Conservation (phyloP, 257 asterid species). For the Solanum rostratum region DNA sequence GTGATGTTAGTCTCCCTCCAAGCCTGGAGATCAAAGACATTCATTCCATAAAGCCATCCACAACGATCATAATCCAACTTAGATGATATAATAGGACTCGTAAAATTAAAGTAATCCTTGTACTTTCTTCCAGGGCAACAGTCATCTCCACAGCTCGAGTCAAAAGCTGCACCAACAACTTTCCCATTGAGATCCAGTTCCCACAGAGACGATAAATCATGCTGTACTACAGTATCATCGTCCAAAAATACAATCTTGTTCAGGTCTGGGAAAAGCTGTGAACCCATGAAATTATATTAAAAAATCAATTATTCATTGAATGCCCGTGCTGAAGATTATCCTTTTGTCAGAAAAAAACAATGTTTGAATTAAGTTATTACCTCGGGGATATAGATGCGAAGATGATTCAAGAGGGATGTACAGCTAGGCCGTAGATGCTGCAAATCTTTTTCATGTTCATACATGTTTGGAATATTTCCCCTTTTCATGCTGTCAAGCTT, state of each 20-base stretch:
- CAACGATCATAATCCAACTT: conserved; percentile 34
- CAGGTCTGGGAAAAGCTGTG: conserved; percentile 81
- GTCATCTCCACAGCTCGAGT: conserved; percentile 46
- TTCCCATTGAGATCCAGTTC: conserved; percentile 67
- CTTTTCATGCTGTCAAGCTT: conserved; percentile 29
- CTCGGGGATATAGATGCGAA: conserved; percentile 82
- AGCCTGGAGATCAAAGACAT: conserved; percentile 56
- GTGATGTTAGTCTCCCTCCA: conserved; percentile 74
- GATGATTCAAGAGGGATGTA: conserved; percentile 69
- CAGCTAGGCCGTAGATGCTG: conserved; percentile 50
- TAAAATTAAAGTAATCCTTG: conserved; percentile 58
- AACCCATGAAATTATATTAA: conserved; percentile 22
- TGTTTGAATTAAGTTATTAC: conserved; percentile 26
- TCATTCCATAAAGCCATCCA: conserved; percentile 81
- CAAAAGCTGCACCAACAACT: conserved; percentile 79
- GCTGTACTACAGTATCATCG: conserved; percentile 79
- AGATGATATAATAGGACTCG: conserved; percentile 45
- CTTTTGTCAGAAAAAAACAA: conserved; percentile 3
- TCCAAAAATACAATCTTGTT: conserved; percentile 68
- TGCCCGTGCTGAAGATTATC: conserved; percentile 7
- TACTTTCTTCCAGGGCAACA: conserved; percentile 68
- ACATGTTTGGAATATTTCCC: conserved; percentile 23
- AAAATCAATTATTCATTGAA: conserved; percentile 10
- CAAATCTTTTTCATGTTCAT: conserved; percentile 30
- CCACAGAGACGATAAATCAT: conserved; percentile 72